Evolutionary conservation across 257 asterid species (phyloP), one percentile per base, ranked within the genome.

Genomic region (Penstemon davidsonii): DNA sequence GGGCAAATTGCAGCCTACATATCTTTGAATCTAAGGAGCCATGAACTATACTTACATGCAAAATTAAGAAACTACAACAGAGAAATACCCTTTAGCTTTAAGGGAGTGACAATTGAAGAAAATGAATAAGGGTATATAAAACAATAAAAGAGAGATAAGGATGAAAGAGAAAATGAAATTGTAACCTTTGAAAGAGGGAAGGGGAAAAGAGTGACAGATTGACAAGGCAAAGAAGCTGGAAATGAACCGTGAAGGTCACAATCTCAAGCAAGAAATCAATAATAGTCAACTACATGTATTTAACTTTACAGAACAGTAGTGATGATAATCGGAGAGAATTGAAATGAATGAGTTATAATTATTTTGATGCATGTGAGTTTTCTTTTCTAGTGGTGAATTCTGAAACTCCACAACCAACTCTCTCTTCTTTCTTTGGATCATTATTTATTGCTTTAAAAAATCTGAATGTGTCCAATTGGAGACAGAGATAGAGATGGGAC

Each of bases 181-280:
- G 42, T 19, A 44, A 46, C 57, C 53, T 62, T 39, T 44, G 67
- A 47, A 71, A 53, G 78, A 51, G 47, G 73, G 81, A 19, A 58
- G 56, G 43, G 49, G 53, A 70, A 47, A 72, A 7, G 61, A 11
- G 82, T 64, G 83, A 82, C 64, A 50, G 83, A 83, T 77, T 82
- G 89, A 84, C 47, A 73, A 81, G 86, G 84, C 83, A 82, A 81
- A 18, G 79, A 79, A 85, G 81, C 79, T 72, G 56, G 86, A 83
- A 80, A 75, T 52, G 79, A 80, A 73, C 88, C 81, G 82, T 82
- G 83, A 79, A 83, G 69, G 90, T 84, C 91, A 67, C 80, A 81
- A 86, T 86, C 91, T 36, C 73, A 77, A 63, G 66, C 61, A 73
- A 54, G 62, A 64, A 45, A 65, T 78, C 55, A 70, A 57, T 73